Base-by-base conservation (phyloP, 139 green algal species). In the Chlorella sp. region DNA sequence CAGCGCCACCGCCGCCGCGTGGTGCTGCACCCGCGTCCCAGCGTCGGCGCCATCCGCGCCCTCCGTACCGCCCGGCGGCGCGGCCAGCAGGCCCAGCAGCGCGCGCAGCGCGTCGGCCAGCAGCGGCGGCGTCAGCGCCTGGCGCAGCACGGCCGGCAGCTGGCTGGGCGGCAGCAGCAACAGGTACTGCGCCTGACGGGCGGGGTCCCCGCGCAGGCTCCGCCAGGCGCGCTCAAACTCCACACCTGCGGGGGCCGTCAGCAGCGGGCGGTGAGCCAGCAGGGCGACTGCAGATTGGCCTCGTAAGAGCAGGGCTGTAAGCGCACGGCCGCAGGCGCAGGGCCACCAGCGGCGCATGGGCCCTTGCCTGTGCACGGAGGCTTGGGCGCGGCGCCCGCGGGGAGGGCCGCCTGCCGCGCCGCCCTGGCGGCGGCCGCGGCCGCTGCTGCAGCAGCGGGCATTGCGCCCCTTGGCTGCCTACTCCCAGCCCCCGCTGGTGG, bases 151-250 rank as follows among this genome's bases (percentile, higher is more conserved):
- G 9, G 60, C 11, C 1, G 87, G 82, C 74, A 95, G 79, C 25
- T 77, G 59, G n/a, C 68, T 43, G 2, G 87, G 82, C 8, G 73
- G 42, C 9, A 95, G 66, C 42, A 83, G 23, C 42, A 55, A 14
- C 8, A 95, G 71, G 79, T 89, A 92, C 17, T 65, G 65, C 0
- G 80, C 79, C 79, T 95, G 89, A n/a, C 45, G 69, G 35, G 46
- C 40, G 12, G 25, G 14, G 43, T 93, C 76, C 19, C 82, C 84
- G 14, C 62, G 83, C 21, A 91, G 63, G 19, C 66, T 73, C 43
- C 85, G 84, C 91, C 91, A 95, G 0, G 76, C 67, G 15, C 79
- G 72, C 60, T 95, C 91, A 77, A 95, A 95, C 33, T 95, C 90
- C 17, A 84, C 43, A 15, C 84, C 83, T 87, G 68, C 76, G 31